Evolutionary conservation across 208 protist species (phyloP).

Genomic region (Tritrichomonas foetus): DNA sequence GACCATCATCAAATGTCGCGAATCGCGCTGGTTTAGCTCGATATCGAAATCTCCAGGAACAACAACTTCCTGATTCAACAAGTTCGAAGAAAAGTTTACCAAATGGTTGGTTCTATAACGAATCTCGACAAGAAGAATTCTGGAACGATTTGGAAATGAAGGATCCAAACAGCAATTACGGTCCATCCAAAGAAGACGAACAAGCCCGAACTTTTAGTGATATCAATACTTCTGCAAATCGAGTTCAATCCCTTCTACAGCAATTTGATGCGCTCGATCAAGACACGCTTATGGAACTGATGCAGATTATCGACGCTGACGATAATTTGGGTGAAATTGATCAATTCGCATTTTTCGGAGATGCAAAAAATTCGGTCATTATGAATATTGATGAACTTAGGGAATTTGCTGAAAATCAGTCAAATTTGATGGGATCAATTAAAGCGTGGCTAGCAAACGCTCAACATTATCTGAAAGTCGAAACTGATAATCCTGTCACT

Average conservation of each 20-base stretch:
- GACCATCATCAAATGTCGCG: too few relatives aligned
- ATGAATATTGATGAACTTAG: neutral
- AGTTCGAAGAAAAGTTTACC: neutral
- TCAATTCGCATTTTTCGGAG: neutral
- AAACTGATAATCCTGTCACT: neutral
- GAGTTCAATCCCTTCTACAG: neutral
- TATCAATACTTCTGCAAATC: neutral
- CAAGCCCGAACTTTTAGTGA: neutral
- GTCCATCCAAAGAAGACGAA: neutral
- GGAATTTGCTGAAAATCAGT: neutral
- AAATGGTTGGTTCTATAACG: slow-evolving; percentile 30
- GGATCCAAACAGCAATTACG: neutral
- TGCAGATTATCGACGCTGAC: neutral
- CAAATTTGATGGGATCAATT: neutral
- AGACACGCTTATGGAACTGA: neutral
- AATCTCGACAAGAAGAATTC: slow-evolving; percentile 3
- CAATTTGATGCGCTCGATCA: neutral
- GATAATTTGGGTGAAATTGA: neutral
- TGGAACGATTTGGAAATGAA: neutral
- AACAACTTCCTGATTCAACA: neutral
- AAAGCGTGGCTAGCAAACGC: neutral
- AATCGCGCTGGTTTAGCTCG: too few relatives aligned
- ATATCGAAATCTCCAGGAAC: neutral
- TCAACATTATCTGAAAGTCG: neutral
- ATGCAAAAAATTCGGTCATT: neutral